Conservation (phyloP, 1,284 basidiomycete species). For the Papiliotrema nemorosa region DNA sequence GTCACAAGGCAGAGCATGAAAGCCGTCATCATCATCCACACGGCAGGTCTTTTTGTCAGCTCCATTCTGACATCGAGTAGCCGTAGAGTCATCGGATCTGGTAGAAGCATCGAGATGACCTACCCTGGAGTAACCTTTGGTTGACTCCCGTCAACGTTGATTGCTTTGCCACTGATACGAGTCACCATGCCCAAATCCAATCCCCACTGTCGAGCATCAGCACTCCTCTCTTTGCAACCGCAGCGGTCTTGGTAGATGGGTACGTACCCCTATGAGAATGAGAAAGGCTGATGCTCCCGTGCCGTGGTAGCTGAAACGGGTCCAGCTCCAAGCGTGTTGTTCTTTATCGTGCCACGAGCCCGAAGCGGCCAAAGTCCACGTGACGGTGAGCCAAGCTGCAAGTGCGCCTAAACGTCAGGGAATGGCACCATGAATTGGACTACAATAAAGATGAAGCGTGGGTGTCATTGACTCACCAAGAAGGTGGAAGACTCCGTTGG, state of each 20-base stretch:
- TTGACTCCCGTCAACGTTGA: slow-evolving; percentile 6
- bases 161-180: slow-evolving; percentile 7
- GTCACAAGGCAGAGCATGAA: slow-evolving; percentile 17
- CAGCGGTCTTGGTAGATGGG: background rate
- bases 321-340: slow-evolving; percentile 21
- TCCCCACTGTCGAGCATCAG: slow-evolving; percentile 14
- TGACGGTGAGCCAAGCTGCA: slow-evolving; percentile 17
- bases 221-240: too few species aligned
- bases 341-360: slow-evolving; percentile 23
- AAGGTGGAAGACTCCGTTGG: slow-evolving; percentile 25
- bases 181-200: slow-evolving; percentile 20
- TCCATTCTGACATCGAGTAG: slow-evolving; percentile 15
- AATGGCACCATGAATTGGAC: too few species aligned
- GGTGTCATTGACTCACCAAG: slow-evolving; percentile 20
- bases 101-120: slow-evolving; percentile 4
- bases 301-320: slow-evolving; percentile 17
- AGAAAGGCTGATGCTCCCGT: slow-evolving; percentile 16
- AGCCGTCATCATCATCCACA: slow-evolving; percentile 29
- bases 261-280: slow-evolving; percentile 25
- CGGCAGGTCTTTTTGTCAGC: slow-evolving; percentile 12
- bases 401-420: slow-evolving; percentile 13
- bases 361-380: slow-evolving; percentile 26
- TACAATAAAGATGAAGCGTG: background rate
- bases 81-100: slow-evolving; percentile 12
- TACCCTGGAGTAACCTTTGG: slow-evolving; percentile 24